Percentiles rank a stretch among this genome's conserved stretches.
phyloP scores from a whole-genome alignment of 2,329 filamentous ascomycete genomes.

The Nigrograna mackinnonii region DNA sequence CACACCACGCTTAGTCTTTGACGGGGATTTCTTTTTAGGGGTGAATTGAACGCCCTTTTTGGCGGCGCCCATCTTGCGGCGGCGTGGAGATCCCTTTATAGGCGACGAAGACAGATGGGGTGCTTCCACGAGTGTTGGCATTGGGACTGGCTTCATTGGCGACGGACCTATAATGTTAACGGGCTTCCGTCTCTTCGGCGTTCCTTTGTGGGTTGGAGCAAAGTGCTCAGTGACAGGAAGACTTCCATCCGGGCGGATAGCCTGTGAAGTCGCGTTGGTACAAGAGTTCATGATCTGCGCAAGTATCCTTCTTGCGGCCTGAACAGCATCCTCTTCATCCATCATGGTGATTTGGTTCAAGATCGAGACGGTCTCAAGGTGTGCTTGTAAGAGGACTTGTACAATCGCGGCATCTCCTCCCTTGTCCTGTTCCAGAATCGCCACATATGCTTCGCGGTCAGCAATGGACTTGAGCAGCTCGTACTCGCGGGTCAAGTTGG shows the following conservation, averaged over 20 bases:
- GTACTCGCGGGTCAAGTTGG: conserved; percentile 76
- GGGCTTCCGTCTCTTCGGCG: conserved; percentile 71
- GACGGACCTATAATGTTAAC: conserved; percentile 51
- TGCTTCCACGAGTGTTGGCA: conserved; percentile 32
- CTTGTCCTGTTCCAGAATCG: conserved; percentile 84
- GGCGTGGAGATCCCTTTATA: conserved; percentile 76
- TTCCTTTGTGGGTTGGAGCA: conserved; percentile 72
- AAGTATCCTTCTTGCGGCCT: conserved; percentile 77
- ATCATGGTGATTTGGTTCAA: conserved; percentile 81
- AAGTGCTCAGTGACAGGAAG: conserved; percentile 66
- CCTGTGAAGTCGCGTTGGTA: conserved; percentile 73
- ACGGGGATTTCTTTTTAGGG: conserved; percentile 72
- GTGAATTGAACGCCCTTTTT: conserved; percentile 80
- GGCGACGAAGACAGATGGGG: conserved; percentile 62
- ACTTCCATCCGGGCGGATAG: conserved; percentile 86
- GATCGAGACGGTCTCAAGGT: conserved; percentile 88
- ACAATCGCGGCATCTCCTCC: conserved; percentile 75
- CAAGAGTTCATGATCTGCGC: conserved; percentile 78
- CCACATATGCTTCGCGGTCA: conserved; percentile 75
- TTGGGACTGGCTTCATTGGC: conserved; percentile 46
- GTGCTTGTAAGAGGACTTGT: conserved; percentile 82
- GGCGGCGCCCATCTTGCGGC: conserved; percentile 66
- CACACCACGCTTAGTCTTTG: conserved; percentile 71
- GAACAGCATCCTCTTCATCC: conserved; percentile 80
- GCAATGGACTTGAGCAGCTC: conserved; percentile 84